Base-by-base conservation (phyloP, 331 rosid species). In the Saraca asoca region DNA sequence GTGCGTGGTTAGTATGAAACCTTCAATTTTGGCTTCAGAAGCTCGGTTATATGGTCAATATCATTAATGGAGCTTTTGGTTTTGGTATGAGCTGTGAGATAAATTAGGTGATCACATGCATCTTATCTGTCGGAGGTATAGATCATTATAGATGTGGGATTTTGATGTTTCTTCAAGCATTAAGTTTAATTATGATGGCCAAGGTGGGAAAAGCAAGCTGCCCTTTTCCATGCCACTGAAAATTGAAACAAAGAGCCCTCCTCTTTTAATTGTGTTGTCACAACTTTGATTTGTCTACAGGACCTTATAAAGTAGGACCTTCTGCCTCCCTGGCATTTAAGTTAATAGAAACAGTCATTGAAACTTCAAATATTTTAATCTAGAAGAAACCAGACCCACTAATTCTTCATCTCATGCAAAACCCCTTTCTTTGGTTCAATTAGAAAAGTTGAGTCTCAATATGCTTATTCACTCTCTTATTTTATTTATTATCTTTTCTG, bases 151-250 rank as follows among this genome's bases (percentile, higher is more conserved):
- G 69, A 55, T 33, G 71, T 38, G 50, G 72, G 72, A 62, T 44
- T 66, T 24, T 48, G 78, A 65, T 55, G 72, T 71, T 54, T 68
- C 82, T 81, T 77, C 5, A 74, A 70, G 77, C 18, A 43, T 62
- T 77, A 13, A 19, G 37, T 63, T 35, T 51, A 61, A 77, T 77
- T 50, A 77, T 72, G 71, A 69, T 24, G 17, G 17, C 68, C 45
- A 16, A 62, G 69, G 57, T 60, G 71, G 71, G n/a, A n/a, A n/a
- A n/a, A n/a, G n/a, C n/a, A n/a, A n/a, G n/a, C 31, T 24, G 31
- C 31, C 31, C 31, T 24, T 24, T 24, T 24, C 31, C 68, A 54
- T 77, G 80, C 48, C 72, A 60, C 49, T 54, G 57, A 51, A 77
- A 59, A 24, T 15, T 58, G 64, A 77, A 60, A 59, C 74, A 69